These are phyloP conservation scores for Globisporangium spinosum DNA, from an alignment of 352 stramenopile species.

Conservation along the genomic window DNA sequence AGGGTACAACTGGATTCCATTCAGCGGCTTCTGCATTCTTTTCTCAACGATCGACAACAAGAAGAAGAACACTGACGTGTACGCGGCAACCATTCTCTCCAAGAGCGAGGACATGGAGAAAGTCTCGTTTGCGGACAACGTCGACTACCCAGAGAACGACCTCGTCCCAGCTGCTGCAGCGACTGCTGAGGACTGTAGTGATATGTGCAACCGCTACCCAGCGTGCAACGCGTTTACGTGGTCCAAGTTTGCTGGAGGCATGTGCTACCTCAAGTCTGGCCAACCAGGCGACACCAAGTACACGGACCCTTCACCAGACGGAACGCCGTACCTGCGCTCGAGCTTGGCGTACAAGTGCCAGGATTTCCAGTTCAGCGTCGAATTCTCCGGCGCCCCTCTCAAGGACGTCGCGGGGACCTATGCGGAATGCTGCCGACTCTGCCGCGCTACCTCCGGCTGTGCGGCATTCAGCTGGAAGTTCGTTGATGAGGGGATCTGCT, in stretches of 20 bases:
- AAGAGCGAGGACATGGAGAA: neutral
- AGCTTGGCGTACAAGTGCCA: too few species aligned
- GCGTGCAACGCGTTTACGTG: conserved; percentile 33
- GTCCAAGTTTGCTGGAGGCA: conserved; percentile 19
- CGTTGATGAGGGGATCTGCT: too few species aligned
- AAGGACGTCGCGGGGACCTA: too few species aligned
- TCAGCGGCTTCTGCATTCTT: neutral
- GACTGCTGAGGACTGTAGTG: conserved; percentile 20
- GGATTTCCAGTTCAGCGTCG: too few species aligned
- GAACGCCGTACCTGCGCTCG: too few species aligned
- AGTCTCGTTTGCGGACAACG: conserved; percentile 18
- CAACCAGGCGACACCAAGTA: neutral
- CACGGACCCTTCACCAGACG: too few species aligned
- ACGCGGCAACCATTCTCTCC: neutral
- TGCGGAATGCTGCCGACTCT: too few species aligned
- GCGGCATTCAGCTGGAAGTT: too few species aligned
- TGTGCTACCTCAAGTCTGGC: conserved; percentile 31
- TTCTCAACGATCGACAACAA: neutral
- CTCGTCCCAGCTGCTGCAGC: conserved; percentile 10
- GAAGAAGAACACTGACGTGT: neutral
- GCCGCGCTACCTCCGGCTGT: too few species aligned
- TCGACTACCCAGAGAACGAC: conserved; percentile 31
- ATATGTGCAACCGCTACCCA: conserved; percentile 14
- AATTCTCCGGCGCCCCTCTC: too few species aligned
- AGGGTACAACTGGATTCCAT: conserved; percentile 4